Conservation (phyloP, 1,284 basidiomycete genomes). For the Fistulinella staudtii region DNA sequence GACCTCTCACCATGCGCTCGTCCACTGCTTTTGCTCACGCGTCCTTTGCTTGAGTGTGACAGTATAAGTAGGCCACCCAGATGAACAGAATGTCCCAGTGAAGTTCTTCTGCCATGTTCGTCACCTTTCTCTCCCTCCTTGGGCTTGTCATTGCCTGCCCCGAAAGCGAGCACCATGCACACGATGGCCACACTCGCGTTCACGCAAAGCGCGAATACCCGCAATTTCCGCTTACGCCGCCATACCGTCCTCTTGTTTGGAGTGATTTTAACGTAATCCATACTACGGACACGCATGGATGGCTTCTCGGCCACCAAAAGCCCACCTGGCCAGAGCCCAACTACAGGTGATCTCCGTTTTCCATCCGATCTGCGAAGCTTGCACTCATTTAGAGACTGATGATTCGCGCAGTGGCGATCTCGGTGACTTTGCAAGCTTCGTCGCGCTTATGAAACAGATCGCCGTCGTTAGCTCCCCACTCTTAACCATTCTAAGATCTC, state of each 20-base stretch:
- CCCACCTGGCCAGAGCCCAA: constrained; percentile 68
- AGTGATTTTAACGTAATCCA: constrained; percentile 72
- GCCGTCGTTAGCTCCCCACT: constrained; percentile 45
- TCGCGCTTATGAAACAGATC: constrained; percentile 73
- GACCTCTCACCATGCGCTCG: background rate
- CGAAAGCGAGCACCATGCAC: constrained; percentile 11
- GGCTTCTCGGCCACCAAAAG: constrained; percentile 75
- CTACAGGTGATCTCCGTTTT: constrained; percentile 49
- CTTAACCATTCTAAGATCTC: background rate
- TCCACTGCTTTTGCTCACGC: background rate
- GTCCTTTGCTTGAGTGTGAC: background rate
- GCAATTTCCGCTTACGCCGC: constrained; percentile 46
- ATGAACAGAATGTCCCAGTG: background rate
- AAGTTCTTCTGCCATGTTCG: constrained; percentile 11
- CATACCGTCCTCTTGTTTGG: constrained; percentile 65
- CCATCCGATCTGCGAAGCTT: background rate
- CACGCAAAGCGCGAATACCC: constrained; percentile 43
- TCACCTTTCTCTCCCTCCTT: constrained; percentile 18
- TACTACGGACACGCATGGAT: constrained; percentile 81
- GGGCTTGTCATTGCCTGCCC: constrained; percentile 22
- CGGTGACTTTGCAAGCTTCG: constrained; percentile 80
- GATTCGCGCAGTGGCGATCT: constrained; percentile 56
- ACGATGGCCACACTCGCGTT: constrained; percentile 25
- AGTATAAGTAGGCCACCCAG: constrained; percentile 1
- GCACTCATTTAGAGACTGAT: constrained; percentile 9